Evolutionary conservation across 2,329 filamentous ascomycete species (phyloP).

Genomic region (Herpomyces periplanetae): DNA sequence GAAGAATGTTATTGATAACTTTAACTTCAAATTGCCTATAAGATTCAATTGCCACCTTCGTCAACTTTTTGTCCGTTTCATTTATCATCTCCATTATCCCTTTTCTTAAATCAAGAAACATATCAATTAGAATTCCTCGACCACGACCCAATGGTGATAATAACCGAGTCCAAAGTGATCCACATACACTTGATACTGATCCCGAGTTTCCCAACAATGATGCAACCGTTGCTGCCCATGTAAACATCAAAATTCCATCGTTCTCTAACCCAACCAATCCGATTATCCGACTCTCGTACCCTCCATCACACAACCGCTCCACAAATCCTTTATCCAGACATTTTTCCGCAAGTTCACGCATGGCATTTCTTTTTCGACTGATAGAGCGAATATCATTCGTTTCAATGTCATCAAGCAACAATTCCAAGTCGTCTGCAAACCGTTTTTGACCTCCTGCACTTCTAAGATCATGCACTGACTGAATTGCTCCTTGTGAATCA

Average conservation of each 20-base stretch:
- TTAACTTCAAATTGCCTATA: slow-evolving; percentile 16
- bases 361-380: slow-evolving; percentile 12
- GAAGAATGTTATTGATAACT: slow-evolving; percentile 14
- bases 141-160: no score
- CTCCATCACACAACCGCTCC: slow-evolving; percentile 29
- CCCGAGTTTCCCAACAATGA: no score
- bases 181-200: no score
- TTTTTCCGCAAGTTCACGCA: slow-evolving; percentile 16
- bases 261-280: slow-evolving; percentile 17
- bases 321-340: slow-evolving; percentile 19
- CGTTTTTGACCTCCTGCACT: slow-evolving; percentile 16
- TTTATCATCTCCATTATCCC: slow-evolving; percentile 20
- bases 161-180: no score
- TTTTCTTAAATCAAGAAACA: slow-evolving; percentile 13
- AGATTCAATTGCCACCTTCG: slow-evolving; percentile 20
- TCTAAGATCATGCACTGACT: slow-evolving; percentile 20
- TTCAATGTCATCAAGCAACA: slow-evolving; percentile 18
- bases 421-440: slow-evolving; percentile 15
- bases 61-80: slow-evolving; percentile 25
- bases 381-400: slow-evolving; percentile 9
- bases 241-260: no score
- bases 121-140: no score
- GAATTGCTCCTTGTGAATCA: slow-evolving; percentile 9
- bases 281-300: slow-evolving; percentile 26
- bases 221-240: no score